These are phyloP conservation scores for Hanseniaspora clermontiae DNA, from an alignment of 805 yeast species.

Conservation along the genomic window DNA sequence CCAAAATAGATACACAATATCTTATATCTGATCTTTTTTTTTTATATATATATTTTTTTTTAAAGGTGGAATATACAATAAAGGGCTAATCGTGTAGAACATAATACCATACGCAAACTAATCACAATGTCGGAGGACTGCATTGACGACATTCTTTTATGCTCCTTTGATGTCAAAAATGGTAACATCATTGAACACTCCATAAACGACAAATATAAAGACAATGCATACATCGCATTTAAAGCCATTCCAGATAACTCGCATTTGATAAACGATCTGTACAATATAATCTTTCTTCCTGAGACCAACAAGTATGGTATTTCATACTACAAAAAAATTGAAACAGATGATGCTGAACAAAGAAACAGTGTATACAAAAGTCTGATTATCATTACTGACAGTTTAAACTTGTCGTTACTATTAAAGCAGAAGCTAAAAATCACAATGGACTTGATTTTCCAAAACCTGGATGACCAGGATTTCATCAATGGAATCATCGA, in stretches of 20 bases:
- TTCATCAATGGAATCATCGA: not conserved
- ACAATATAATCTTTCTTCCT: not conserved
- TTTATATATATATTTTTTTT: too few species aligned
- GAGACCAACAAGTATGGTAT: constrained; percentile 5
- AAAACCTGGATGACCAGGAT: not conserved
- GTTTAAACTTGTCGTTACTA: not conserved
- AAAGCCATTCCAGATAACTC: constrained; percentile 12
- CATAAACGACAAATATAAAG: not conserved
- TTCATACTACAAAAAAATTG: constrained; percentile 5
- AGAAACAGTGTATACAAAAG: constrained; percentile 9
- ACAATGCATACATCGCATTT: constrained; percentile 1
- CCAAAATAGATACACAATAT: too few species aligned
- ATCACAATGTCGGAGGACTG: not conserved
- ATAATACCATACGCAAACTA: not conserved
- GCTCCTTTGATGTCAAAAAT: constrained; percentile 10
- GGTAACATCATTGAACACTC: constrained; percentile 11
- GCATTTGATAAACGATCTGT: constrained; percentile 2
- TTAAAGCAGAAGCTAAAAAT: constrained; percentile 5
- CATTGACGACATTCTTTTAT: constrained; percentile 7
- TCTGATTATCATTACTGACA: constrained; percentile 4
- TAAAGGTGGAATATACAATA: too few species aligned
- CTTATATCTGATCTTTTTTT: too few species aligned
- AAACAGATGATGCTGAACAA: not conserved
- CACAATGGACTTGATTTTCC: constrained; percentile 10
- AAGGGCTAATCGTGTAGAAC: too few species aligned